Conservation (phyloP, 2,329 filamentous ascomycete genomes). For the Colletotrichum sp. region DNA sequence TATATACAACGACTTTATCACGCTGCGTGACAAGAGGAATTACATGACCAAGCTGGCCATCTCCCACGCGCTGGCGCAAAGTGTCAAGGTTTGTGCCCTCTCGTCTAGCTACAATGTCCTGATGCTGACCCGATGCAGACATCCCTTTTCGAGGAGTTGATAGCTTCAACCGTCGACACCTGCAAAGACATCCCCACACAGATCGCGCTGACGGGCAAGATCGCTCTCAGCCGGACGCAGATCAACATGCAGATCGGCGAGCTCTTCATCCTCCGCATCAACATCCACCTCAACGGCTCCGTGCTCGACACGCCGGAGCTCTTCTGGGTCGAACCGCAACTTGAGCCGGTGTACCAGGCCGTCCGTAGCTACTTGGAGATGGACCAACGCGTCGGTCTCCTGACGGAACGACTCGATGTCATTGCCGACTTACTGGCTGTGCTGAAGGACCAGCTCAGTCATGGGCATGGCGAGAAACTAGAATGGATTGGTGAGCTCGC, state of each 20-base stretch:
- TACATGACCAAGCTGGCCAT: slow-evolving; percentile 99
- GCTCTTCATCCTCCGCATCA: slow-evolving; percentile 96
- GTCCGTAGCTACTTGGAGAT: slow-evolving; percentile 97
- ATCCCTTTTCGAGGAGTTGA: slow-evolving; percentile 93
- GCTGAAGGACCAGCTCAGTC: slow-evolving; percentile 92
- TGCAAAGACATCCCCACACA: slow-evolving; percentile 93
- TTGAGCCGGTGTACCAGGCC: slow-evolving; percentile 95
- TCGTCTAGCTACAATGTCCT: background rate
- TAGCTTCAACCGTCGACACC: slow-evolving; percentile 90
- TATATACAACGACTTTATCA: slow-evolving; percentile 99
- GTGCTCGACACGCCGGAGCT: slow-evolving; percentile 96
- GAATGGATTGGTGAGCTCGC: slow-evolving; percentile 83
- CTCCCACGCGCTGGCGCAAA: slow-evolving; percentile 93
- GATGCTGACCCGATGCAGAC: slow-evolving; percentile 58
- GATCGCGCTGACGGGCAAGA: slow-evolving; percentile 91
- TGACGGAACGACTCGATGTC: slow-evolving; percentile 90
- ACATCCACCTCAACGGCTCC: slow-evolving; percentile 96
- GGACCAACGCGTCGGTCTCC: slow-evolving; percentile 88
- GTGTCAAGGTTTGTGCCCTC: slow-evolving; percentile 73
- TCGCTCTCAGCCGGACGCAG: slow-evolving; percentile 83
- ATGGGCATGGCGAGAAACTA: slow-evolving; percentile 87
- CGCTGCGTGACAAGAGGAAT: slow-evolving; percentile 88
- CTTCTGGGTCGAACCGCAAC: slow-evolving; percentile 97
- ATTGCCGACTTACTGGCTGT: slow-evolving; percentile 93
- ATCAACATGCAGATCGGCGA: slow-evolving; percentile 99